These are phyloP conservation scores for Fusarium globosum DNA, from an alignment of 2,329 filamentous ascomycete genomes.

Conservation along the genomic window DNA sequence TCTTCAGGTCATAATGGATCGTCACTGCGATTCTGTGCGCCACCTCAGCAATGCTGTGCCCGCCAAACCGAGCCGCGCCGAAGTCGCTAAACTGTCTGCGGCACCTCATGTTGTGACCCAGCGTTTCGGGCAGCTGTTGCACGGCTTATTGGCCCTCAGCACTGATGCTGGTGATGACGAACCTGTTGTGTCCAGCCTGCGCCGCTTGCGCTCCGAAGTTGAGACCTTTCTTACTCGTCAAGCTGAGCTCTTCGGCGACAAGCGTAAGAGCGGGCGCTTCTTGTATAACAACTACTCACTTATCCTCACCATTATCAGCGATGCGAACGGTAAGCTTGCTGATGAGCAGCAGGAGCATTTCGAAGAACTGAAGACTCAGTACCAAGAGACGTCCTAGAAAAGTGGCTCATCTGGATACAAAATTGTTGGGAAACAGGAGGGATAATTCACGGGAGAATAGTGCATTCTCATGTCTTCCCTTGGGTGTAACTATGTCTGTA, in stretches of 20 bases:
- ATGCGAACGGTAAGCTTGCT: slow-evolving; percentile 77
- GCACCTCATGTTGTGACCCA: slow-evolving; percentile 94
- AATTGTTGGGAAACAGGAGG: background rate
- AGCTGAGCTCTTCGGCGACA: slow-evolving; percentile 79
- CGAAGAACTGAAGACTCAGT: slow-evolving; percentile 70
- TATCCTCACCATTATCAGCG: slow-evolving; percentile 90
- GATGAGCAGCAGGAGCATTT: slow-evolving; percentile 81
- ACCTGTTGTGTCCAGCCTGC: slow-evolving; percentile 84
- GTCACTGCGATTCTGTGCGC: slow-evolving; percentile 88
- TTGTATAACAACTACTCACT: slow-evolving; percentile 96
- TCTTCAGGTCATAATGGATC: slow-evolving; percentile 93
- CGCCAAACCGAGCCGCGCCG: slow-evolving; percentile 57
- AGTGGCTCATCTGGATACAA: background rate
- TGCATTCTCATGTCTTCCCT: slow-evolving; percentile 14
- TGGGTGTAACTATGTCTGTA: slow-evolving; percentile 30
- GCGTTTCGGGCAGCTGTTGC: slow-evolving; percentile 91
- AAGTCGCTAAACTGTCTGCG: slow-evolving; percentile 72
- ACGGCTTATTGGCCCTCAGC: slow-evolving; percentile 84
- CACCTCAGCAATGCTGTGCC: slow-evolving; percentile 66
- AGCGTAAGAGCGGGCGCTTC: slow-evolving; percentile 85
- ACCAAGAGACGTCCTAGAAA: slow-evolving; percentile 57
- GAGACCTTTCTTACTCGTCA: slow-evolving; percentile 84
- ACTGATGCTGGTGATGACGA: slow-evolving; percentile 95
- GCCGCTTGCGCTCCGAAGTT: slow-evolving; percentile 81
- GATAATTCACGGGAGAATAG: slow-evolving; percentile 2